phyloP scores from a whole-genome alignment of 768 basidiomycete genomes.

The Butyriboletus loyo region DNA sequence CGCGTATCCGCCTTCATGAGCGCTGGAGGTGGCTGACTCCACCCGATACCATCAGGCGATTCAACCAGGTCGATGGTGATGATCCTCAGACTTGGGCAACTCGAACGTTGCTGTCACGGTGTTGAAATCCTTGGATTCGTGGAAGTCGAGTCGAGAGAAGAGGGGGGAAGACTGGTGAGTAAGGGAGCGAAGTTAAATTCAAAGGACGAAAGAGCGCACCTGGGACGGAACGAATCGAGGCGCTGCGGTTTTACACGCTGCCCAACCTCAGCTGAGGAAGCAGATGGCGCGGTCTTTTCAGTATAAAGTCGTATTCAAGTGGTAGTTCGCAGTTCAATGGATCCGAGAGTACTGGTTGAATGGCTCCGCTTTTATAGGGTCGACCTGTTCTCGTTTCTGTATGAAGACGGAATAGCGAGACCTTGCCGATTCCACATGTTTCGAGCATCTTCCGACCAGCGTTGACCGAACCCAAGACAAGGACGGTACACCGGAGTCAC shows the following conservation, averaged over 20 bases:
- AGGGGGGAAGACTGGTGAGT: too few relatives aligned
- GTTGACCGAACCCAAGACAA: not conserved
- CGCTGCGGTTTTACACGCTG: not conserved
- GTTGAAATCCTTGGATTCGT: conserved; percentile 36
- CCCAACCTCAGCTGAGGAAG: not conserved
- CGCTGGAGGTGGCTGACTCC: conserved; percentile 36
- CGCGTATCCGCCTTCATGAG: conserved; percentile 38
- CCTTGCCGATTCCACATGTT: too few relatives aligned
- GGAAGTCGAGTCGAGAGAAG: conserved; percentile 40
- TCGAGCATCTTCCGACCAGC: too few relatives aligned
- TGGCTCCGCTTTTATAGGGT: too few relatives aligned
- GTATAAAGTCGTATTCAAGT: too few relatives aligned
- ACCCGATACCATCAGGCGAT: conserved; percentile 46
- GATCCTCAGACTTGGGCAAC: conserved; percentile 47
- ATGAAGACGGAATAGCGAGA: too few relatives aligned
- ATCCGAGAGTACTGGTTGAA: too few relatives aligned
- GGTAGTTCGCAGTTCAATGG: too few relatives aligned
- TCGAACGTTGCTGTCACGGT: conserved; percentile 50
- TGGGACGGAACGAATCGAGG: conserved; percentile 14
- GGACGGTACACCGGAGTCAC: not conserved
- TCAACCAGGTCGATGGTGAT: conserved; percentile 44
- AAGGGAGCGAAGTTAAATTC: rapidly evolving
- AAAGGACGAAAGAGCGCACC: not conserved
- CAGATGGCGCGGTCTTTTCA: too few relatives aligned
- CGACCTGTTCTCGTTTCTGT: too few relatives aligned